Conservation (phyloP, 768 basidiomycete genomes). For the Pleurotus tuoliensis region DNA sequence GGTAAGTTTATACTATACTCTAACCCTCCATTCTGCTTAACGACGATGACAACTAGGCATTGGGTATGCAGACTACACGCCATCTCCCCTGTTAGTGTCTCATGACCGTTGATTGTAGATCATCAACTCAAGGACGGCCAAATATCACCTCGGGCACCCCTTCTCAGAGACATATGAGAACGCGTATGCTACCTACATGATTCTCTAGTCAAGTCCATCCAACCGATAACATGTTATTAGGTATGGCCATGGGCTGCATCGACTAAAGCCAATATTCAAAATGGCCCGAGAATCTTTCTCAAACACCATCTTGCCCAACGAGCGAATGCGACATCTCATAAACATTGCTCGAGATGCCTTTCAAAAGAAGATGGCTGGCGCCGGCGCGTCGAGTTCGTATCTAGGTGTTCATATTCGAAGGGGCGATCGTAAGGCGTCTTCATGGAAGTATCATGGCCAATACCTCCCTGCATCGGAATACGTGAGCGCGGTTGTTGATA, state of each 20-base stretch:
- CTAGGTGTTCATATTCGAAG: conserved; percentile 60
- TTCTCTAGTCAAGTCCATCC: neutral
- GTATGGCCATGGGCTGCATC: conserved; percentile 50
- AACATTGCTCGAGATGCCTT: conserved; percentile 45
- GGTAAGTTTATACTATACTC: conserved; percentile 33
- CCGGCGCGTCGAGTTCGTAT: conserved; percentile 26
- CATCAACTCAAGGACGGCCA: conserved; percentile 60
- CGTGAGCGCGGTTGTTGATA: conserved; percentile 34
- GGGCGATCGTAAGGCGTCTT: conserved; percentile 50
- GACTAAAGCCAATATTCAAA: conserved; percentile 52
- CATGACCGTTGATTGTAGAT: conserved; percentile 32
- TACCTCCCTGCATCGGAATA: conserved; percentile 51
- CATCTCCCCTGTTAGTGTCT: neutral
- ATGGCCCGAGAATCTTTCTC: conserved; percentile 42
- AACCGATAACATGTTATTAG: conserved; percentile 25
- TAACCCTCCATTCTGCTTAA: neutral
- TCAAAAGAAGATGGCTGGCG: conserved; percentile 15
- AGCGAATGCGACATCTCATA: conserved; percentile 42
- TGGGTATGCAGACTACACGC: conserved; percentile 41
- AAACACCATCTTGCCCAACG: conserved; percentile 51
- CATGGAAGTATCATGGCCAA: conserved; percentile 36
- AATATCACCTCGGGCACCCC: conserved; percentile 55
- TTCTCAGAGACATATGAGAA: conserved; percentile 61
- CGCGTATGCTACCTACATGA: conserved; percentile 37
- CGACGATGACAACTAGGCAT: conserved; percentile 36